A percentile compares a stretch with the other conserved stretches of the same genome.
These are phyloP conservation scores for Orbilia javanica DNA, from an alignment of 2,329 filamentous ascomycete species.

Conservation along the genomic window DNA sequence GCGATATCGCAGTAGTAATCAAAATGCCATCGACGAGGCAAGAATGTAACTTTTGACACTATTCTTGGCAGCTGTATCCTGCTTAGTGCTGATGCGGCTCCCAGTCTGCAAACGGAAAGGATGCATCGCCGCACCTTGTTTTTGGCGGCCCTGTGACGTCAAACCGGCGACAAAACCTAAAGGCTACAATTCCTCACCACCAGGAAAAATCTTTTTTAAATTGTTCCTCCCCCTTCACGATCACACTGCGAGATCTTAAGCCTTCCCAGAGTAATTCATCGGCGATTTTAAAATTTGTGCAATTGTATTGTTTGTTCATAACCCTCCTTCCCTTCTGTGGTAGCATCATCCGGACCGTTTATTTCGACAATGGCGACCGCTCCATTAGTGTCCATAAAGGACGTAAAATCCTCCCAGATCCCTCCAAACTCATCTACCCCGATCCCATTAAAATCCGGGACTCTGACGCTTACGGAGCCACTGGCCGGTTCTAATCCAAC, in stretches of 20 bases:
- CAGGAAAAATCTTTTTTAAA: not conserved
- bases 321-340: too few relatives aligned
- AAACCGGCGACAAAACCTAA: slow-evolving; percentile 21
- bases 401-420: slow-evolving; percentile 48
- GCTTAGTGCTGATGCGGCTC: slow-evolving; percentile 37
- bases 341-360: not conserved
- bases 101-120: slow-evolving; percentile 13
- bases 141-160: slow-evolving; percentile 45
- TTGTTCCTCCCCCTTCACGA: not conserved
- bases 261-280: too few relatives aligned
- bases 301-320: not conserved
- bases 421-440: slow-evolving; percentile 8
- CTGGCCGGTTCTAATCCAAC: slow-evolving; percentile 36
- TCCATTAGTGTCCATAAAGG: slow-evolving; percentile 52
- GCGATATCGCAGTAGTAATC: not conserved
- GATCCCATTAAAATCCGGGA: slow-evolving; percentile 49
- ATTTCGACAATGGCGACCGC: slow-evolving; percentile 53
- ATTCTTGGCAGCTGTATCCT: slow-evolving; percentile 3
- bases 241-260: too few relatives aligned
- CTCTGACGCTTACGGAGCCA: slow-evolving; percentile 50
- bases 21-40: not conserved
- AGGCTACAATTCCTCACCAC: not conserved
- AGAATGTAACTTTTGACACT: slow-evolving; percentile 3
- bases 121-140: slow-evolving; percentile 42
- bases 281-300: too few relatives aligned